Evolutionary conservation across 2,329 filamentous ascomycete genomes (phyloP).

Genomic region (Lachnum nothofagi): DNA sequence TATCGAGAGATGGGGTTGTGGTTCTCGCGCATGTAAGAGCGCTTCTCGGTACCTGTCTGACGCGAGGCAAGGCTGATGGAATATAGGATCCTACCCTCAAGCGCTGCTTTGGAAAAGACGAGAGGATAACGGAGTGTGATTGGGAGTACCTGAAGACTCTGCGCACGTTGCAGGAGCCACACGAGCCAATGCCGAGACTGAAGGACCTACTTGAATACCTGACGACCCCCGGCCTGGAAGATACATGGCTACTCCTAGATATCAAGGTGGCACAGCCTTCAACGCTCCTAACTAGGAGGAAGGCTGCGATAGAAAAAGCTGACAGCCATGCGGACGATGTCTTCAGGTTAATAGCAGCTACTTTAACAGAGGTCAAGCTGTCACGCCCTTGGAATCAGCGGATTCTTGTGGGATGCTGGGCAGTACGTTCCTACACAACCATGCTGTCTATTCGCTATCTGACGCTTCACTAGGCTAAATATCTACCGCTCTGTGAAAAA

Average conservation of each 20-base stretch:
- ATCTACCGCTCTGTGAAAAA: constrained; percentile 57
- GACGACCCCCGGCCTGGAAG: constrained; percentile 54
- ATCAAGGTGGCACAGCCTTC: constrained; percentile 62
- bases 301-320: constrained; percentile 40
- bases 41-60: constrained; percentile 1
- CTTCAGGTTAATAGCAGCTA: constrained; percentile 62
- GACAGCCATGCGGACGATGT: constrained; percentile 67
- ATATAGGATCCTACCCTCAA: constrained; percentile 66
- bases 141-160: constrained; percentile 69
- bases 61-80: constrained; percentile 13
- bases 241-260: constrained; percentile 79
- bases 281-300: neutral
- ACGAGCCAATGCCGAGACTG: constrained; percentile 68
- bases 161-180: constrained; percentile 61
- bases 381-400: constrained; percentile 63
- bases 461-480: constrained; percentile 48
- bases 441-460: neutral
- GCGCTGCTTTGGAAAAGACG: constrained; percentile 73
- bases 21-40: constrained; percentile 70
- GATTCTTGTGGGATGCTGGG: constrained; percentile 79
- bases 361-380: constrained; percentile 50
- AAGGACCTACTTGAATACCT: constrained; percentile 70
- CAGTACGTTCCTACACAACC: constrained; percentile 40
- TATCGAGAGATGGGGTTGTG: constrained; percentile 76
- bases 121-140: constrained; percentile 68